Evolutionary conservation across 495 filamentous ascomycete species (phyloP).

Genomic region (Xanthoparmelia taractica): DNA sequence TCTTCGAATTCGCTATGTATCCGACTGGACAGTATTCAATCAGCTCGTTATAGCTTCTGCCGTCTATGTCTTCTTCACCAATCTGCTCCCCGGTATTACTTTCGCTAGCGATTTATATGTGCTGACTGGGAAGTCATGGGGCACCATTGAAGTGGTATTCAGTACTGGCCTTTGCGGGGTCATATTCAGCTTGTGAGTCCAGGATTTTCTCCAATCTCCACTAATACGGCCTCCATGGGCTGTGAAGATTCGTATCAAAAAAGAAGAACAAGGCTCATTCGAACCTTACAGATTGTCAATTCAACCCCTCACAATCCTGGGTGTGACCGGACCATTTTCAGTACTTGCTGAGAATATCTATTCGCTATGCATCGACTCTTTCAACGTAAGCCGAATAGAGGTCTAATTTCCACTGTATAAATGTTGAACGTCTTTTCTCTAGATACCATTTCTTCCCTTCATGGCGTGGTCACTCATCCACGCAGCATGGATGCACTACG

Average conservation of each 20-base stretch:
- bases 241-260: background rate
- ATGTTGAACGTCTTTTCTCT: background rate
- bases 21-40: conserved; percentile 64
- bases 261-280: background rate
- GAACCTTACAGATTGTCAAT: conserved; percentile 41
- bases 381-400: conserved; percentile 39
- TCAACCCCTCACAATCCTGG: conserved; percentile 65
- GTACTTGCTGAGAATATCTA: conserved; percentile 67
- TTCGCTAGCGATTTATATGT: conserved; percentile 65
- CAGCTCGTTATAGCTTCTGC: conserved; percentile 63
- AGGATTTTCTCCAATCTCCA: background rate
- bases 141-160: conserved; percentile 64
- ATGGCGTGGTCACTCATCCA: conserved; percentile 72
- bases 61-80: conserved; percentile 70
- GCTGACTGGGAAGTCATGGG: conserved; percentile 58
- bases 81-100: conserved; percentile 64
- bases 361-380: conserved; percentile 47
- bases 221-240: background rate
- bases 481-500: conserved; percentile 60
- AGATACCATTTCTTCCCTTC: conserved; percentile 61
- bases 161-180: conserved; percentile 62
- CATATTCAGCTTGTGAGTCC: conserved; percentile 54
- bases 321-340: conserved; percentile 67
- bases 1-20: conserved; percentile 48
- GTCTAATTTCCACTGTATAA: too few relatives aligned